A percentile compares a stretch with the other conserved stretches of the same genome.
phyloP scores from a whole-genome alignment of 495 filamentous ascomycete genomes.

The Filosporella fistucella region DNA sequence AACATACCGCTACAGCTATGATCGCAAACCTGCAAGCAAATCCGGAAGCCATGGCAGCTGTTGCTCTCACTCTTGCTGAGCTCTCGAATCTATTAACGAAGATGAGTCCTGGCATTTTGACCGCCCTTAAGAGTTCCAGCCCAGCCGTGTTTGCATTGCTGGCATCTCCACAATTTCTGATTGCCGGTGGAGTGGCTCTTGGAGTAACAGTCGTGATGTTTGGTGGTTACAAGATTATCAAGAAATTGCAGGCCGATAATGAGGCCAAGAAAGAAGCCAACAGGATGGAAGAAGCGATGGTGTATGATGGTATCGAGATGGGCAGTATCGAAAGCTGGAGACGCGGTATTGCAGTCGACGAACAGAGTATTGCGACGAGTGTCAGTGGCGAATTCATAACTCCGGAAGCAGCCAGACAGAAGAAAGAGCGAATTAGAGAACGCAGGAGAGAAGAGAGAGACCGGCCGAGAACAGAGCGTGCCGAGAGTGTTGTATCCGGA shows the following conservation, averaged over 20 bases:
- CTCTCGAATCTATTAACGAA: slow-evolving; percentile 77
- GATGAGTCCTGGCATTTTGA: slow-evolving; percentile 77
- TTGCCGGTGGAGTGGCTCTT: slow-evolving; percentile 82
- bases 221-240: slow-evolving; percentile 95
- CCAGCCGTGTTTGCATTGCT: slow-evolving; percentile 86
- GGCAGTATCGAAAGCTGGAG: slow-evolving; percentile 71
- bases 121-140: slow-evolving; percentile 68
- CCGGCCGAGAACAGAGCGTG: slow-evolving; percentile 17
- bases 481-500: slow-evolving; percentile 28
- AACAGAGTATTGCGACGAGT: slow-evolving; percentile 53
- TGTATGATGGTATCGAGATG: slow-evolving; percentile 45
- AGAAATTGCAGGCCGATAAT: slow-evolving; percentile 55
- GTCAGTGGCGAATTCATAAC: slow-evolving; percentile 88
- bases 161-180: slow-evolving; percentile 84
- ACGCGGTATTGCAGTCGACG: slow-evolving; percentile 71
- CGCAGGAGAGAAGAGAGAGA: slow-evolving; percentile 24
- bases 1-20: slow-evolving; percentile 75
- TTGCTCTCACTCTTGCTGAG: slow-evolving; percentile 88
- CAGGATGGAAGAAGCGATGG: slow-evolving; percentile 50
- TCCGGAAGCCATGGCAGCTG: slow-evolving; percentile 90
- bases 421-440: slow-evolving; percentile 31
- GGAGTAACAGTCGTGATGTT: slow-evolving; percentile 91
- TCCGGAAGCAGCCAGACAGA: slow-evolving; percentile 61
- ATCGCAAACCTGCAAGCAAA: slow-evolving; percentile 86
- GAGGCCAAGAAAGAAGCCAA: slow-evolving; percentile 40